A percentile compares a stretch with the other conserved stretches of the same genome.
Evolutionary conservation across 805 yeast genomes (phyloP).

Genomic region (Candida coquimbonensis): DNA sequence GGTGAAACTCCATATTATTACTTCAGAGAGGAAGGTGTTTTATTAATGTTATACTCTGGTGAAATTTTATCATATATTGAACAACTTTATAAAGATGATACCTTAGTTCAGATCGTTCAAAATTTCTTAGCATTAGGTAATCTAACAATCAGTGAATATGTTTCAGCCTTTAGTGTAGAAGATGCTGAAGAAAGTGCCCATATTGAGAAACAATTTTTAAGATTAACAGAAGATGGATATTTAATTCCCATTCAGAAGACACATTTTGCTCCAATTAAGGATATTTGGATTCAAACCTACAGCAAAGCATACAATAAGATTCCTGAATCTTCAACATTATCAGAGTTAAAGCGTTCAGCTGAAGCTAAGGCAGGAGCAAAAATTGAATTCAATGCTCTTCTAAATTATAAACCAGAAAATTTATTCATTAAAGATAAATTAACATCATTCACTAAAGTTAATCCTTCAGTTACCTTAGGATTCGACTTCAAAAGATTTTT

Average conservation of each 20-base stretch:
- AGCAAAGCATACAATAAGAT: slow-evolving; percentile 31
- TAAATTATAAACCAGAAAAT: slow-evolving; percentile 26
- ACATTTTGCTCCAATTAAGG: slow-evolving; percentile 30
- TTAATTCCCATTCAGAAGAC: slow-evolving; percentile 39
- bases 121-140: slow-evolving; percentile 67
- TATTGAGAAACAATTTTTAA: slow-evolving; percentile 33
- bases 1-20: slow-evolving; percentile 41
- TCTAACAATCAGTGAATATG: slow-evolving; percentile 48
- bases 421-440: slow-evolving; percentile 26
- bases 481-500: slow-evolving; percentile 62
- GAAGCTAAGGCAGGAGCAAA: slow-evolving; percentile 53
- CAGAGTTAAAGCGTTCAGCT: slow-evolving; percentile 49
- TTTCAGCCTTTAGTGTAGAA: slow-evolving; percentile 22
- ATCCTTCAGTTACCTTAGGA: slow-evolving; percentile 44
- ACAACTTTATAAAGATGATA: slow-evolving; percentile 32
- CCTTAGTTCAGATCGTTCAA: slow-evolving; percentile 54
- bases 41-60: slow-evolving; percentile 66
- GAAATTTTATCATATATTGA: slow-evolving; percentile 55
- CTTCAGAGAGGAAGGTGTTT: slow-evolving; percentile 57
- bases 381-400: slow-evolving; percentile 27
- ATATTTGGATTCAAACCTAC: slow-evolving; percentile 34
- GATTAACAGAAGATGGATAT: slow-evolving; percentile 42
- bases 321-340: slow-evolving; percentile 32
- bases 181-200: slow-evolving; percentile 23
- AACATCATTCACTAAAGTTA: slow-evolving; percentile 36